These are phyloP conservation scores for Moniliophthora roreri DNA, from an alignment of 1,284 basidiomycete genomes.

Conservation along the genomic window DNA sequence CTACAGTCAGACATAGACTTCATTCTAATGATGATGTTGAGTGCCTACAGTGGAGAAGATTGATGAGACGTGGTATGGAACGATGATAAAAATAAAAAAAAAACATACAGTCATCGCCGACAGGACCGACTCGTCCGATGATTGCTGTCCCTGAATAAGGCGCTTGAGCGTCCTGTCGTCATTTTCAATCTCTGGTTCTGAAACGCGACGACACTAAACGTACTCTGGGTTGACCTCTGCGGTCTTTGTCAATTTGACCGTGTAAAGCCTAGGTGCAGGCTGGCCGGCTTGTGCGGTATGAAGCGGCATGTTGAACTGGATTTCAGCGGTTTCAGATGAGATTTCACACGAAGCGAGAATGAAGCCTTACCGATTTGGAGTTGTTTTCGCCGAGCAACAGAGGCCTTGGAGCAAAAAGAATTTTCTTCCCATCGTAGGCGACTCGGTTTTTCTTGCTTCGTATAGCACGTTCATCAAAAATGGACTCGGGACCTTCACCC, in stretches of 20 bases:
- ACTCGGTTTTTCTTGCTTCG: not conserved
- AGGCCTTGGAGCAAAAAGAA: not conserved
- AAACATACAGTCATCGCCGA: conserved; percentile 57
- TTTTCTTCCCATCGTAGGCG: conserved; percentile 3
- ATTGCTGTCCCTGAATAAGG: conserved; percentile 54
- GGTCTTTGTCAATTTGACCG: conserved; percentile 50
- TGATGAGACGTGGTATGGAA: not conserved
- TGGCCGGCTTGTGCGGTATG: not conserved
- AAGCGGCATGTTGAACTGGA: not conserved
- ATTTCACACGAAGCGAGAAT: no score
- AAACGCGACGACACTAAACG: conserved; percentile 17
- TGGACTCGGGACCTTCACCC: not conserved
- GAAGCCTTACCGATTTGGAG: not conserved
- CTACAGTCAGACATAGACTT: conserved; percentile 44
- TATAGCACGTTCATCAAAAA: not conserved
- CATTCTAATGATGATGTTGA: conserved; percentile 67
- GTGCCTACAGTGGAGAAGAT: conserved; percentile 34
- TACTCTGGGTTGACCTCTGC: conserved; percentile 63
- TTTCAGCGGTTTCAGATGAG: no score
- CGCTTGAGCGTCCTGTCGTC: conserved; percentile 45
- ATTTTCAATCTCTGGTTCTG: not conserved
- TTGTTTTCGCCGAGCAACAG: not conserved
- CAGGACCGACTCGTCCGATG: conserved; percentile 52
- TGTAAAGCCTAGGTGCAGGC: conserved; percentile 45
- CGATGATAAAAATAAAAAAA: not conserved